A percentile compares a stretch with the other conserved stretches of the same genome.
These are phyloP conservation scores for Stenogyne calaminthoides DNA, from an alignment of 305 asterid species.

Conservation along the genomic window DNA sequence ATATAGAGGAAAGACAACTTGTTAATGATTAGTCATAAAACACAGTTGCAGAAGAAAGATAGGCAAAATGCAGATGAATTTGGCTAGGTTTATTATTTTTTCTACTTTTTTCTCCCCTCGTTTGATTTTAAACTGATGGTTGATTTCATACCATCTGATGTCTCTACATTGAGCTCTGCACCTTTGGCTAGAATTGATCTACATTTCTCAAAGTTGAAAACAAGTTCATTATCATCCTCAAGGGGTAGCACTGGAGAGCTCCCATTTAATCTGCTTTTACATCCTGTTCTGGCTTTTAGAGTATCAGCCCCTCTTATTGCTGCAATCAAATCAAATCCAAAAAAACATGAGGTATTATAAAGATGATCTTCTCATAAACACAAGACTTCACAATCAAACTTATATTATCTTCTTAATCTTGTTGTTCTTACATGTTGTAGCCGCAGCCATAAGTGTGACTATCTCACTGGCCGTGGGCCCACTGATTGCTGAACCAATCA, in stretches of 20 bases:
- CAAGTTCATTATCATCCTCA: slow-evolving; percentile 54
- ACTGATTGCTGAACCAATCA: slow-evolving; percentile 68
- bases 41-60: slow-evolving; percentile 1
- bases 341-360: neutral
- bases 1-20: slow-evolving; percentile 1
- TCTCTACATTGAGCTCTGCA: slow-evolving; percentile 61
- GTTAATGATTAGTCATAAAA: neutral
- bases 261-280: slow-evolving; percentile 63
- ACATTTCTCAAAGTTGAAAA: slow-evolving; percentile 67
- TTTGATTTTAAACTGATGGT: neutral
- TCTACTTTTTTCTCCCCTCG: neutral
- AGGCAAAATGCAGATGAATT: neutral
- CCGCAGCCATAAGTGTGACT: slow-evolving; percentile 78
- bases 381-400: neutral
- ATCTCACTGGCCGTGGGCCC: slow-evolving; percentile 65
- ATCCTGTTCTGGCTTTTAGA: slow-evolving; percentile 68
- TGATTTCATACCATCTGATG: slow-evolving; percentile 60
- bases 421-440: slow-evolving; percentile 64
- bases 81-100: neutral
- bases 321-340: slow-evolving; percentile 31
- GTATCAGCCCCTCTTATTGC: slow-evolving; percentile 92
- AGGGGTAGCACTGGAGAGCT: slow-evolving; percentile 71
- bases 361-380: neutral
- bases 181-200: slow-evolving; percentile 73
- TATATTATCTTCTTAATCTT: neutral